Conservation (phyloP, 495 filamentous ascomycete species). For the Xanthoparmelia taractica region DNA sequence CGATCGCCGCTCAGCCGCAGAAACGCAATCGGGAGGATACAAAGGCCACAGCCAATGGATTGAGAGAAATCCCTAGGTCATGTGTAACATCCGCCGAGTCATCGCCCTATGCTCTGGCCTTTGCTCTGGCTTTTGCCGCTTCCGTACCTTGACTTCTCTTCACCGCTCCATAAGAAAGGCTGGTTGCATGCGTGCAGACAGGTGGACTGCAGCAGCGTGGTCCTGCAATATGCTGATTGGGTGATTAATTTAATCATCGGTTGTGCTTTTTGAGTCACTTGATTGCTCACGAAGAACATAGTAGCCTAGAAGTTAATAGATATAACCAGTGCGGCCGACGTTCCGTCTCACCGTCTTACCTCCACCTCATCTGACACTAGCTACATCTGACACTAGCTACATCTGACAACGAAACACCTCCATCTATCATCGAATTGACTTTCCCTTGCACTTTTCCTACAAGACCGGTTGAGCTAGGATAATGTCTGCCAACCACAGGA, state of each 20-base stretch:
- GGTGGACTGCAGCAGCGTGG: background rate
- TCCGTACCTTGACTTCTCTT: background rate
- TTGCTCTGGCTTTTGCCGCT: background rate
- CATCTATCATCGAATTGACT: background rate
- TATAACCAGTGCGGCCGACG: background rate
- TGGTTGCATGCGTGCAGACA: background rate
- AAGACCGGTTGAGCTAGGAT: background rate
- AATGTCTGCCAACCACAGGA: conserved; percentile 21
- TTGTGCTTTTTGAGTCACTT: background rate
- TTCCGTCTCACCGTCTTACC: background rate
- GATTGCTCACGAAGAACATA: conserved; percentile 1
- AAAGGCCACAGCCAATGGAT: conserved; percentile 8
- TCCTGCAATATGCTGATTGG: conserved; percentile 1
- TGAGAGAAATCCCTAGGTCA: conserved; percentile 1
- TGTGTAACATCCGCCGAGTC: background rate
- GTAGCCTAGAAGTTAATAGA: background rate
- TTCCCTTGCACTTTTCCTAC: background rate
- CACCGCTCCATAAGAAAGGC: background rate
- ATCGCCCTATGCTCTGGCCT: background rate
- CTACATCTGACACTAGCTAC: too few species aligned
- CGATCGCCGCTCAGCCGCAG: conserved; percentile 7
- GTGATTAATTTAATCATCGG: conserved; percentile 2
- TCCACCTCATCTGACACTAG: conserved; percentile 1
- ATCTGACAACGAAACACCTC: background rate
- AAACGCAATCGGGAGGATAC: conserved; percentile 5